Evolutionary conservation across 148 eudicot genomes (phyloP).

Genomic region (Fallopia convolvulus): DNA sequence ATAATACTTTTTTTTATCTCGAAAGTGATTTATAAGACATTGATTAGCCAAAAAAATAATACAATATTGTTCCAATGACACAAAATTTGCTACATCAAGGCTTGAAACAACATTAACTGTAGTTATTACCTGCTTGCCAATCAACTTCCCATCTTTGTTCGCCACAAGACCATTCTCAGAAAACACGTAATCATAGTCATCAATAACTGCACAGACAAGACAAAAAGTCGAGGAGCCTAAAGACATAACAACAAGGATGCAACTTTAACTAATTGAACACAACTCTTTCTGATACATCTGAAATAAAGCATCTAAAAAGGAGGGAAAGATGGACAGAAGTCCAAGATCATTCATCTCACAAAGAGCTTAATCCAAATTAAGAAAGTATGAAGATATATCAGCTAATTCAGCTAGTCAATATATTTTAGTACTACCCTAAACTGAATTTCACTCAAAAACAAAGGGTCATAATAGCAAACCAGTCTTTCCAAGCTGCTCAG

Average conservation of each 20-base stretch:
- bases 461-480: conserved; percentile 32
- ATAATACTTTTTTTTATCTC: too few species aligned
- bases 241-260: neutral
- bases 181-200: conserved; percentile 81
- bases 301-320: neutral
- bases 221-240: neutral
- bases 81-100: neutral
- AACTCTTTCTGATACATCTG: neutral
- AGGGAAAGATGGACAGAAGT: neutral
- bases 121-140: conserved; percentile 70
- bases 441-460: neutral
- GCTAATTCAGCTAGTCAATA: neutral
- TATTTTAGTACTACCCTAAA: neutral
- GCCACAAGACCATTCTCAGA: conserved; percentile 98
- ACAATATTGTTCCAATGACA: neutral
- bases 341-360: neutral
- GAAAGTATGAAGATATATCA: neutral
- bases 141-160: conserved; percentile 63
- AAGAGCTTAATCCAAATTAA: neutral
- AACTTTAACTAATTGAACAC: neutral
- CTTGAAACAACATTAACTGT: neutral
- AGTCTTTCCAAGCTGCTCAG: conserved; percentile 93
- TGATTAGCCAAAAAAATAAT: neutral
- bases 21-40: neutral
- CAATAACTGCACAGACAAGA: conserved; percentile 42